A percentile compares a stretch with the other conserved stretches of the same genome.
phyloP scores from a whole-genome alignment of 2,329 filamentous ascomycete genomes.

The Fusarium guadeloupense region DNA sequence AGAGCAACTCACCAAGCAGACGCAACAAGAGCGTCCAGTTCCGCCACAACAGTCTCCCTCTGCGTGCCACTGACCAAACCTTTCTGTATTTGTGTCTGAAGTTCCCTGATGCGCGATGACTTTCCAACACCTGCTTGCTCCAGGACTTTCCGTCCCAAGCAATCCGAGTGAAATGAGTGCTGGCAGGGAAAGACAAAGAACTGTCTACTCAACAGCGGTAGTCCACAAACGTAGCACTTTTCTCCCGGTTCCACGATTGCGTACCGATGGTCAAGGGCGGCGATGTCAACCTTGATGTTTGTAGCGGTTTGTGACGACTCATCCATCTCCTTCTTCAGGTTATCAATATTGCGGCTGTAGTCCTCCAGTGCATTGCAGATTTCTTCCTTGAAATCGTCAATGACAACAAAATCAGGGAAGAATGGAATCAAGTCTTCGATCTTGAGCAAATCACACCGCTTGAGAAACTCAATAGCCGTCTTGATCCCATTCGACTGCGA shows the following conservation, averaged over 20 bases:
- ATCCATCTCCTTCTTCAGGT: slow-evolving; percentile 92
- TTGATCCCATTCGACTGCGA: slow-evolving; percentile 87
- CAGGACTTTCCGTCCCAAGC: slow-evolving; percentile 84
- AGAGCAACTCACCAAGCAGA: slow-evolving; percentile 76
- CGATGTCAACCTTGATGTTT: slow-evolving; percentile 91
- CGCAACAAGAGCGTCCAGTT: slow-evolving; percentile 91
- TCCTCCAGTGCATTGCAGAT: slow-evolving; percentile 94
- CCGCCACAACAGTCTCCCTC: slow-evolving; percentile 84
- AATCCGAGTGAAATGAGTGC: slow-evolving; percentile 97
- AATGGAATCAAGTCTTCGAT: slow-evolving; percentile 98
- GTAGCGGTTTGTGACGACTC: slow-evolving; percentile 87
- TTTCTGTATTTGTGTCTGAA: slow-evolving; percentile 84
- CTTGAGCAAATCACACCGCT: slow-evolving; percentile 87
- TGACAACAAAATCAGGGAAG: slow-evolving; percentile 98
- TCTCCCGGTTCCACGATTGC: slow-evolving; percentile 97
- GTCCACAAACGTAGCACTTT: slow-evolving; percentile 86
- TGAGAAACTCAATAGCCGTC: slow-evolving; percentile 90
- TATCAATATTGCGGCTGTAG: slow-evolving; percentile 90
- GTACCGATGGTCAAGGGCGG: slow-evolving; percentile 85
- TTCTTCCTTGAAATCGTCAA: slow-evolving; percentile 99
- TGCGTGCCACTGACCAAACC: slow-evolving; percentile 74
- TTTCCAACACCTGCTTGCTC: slow-evolving; percentile 81
- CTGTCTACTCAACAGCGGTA: slow-evolving; percentile 87
- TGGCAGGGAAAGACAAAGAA: slow-evolving; percentile 99
- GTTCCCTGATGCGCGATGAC: slow-evolving; percentile 81